Base-by-base conservation (phyloP, 495 filamentous ascomycete species). In the Beverwykella pulmonaria region DNA sequence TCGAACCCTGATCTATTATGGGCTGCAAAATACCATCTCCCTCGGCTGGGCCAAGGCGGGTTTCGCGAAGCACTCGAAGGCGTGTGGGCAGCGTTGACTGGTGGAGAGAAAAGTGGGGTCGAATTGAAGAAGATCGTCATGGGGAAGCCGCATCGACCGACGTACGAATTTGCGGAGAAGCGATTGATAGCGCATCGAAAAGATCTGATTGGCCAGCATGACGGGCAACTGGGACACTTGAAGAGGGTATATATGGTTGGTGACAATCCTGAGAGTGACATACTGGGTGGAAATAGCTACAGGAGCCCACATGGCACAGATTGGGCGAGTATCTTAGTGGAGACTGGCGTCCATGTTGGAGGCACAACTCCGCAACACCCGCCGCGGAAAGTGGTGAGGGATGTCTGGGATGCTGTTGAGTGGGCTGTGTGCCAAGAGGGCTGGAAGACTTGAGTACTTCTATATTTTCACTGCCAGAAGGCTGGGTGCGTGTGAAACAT, bases 191-290 rank as follows among this genome's bases (percentile, higher is more conserved):
- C 76, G 32, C 87, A 92, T 67, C 82, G 91, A 15, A 74, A 75
- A 25, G 68, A 77, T 17, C 68, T 83, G 30, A 65, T 83, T 25
- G 63, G 69, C 48, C 17, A 73, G 36, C 64, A 68, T 20, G 64
- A 56, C 27, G 73, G 75, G 23, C 67, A 78, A 17, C 61, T 80
- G 0, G 73, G 72, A 8, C 78, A 78, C 17, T 73, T 96, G 63
- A 76, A 78, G 70, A 83, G 80, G 15, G 90, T 99, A 5, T 98
- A 95, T 71, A 97, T 98, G 93, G 83, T 99, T n/a, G 94, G 94
- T 0, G 94, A 99, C 70, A 99, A 98, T 69, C 93, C 94, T 0
- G 91, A 91, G 73, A 90, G 87, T 29, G 94, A 99, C 76, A 95
- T 99, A 62, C 78, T 82, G 14, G 94, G 95, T n/a, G 93, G 90